Base-by-base conservation (phyloP, 2,329 filamentous ascomycete species). In the Penicillium griseofulvum region DNA sequence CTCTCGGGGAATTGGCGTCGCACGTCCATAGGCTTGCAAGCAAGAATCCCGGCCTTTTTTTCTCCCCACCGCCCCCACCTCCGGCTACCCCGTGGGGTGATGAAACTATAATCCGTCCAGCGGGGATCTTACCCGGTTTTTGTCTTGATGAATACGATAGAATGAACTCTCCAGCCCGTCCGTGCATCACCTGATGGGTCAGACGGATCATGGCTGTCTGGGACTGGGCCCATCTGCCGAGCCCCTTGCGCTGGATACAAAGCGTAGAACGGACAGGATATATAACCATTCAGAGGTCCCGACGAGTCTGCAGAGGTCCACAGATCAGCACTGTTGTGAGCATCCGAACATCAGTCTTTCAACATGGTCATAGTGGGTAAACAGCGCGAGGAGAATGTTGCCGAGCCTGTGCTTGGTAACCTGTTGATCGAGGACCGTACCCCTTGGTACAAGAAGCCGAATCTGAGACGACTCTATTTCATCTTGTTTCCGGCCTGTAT, bases 401-500 rank as follows among this genome's bases (percentile, higher is more conserved):
- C 62, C 10, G 64, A 66, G 52, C 64, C 64, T 5, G 54, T 65
- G 43, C 42, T 66, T 47, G 60, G 51, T 49, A 59, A 50, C n/a
- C 31, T 66, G 47, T 31, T 66, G 44, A 34, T 46, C n/a, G 49
- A 63, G 12, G 78, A 80, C 56, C 69, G 69, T 33, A 73, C 74
- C 31, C 71, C 71, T 53, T 86, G 82, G 81, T 85, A 79, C 72
- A 78, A 76, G 64, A 87, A 87, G 68, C 81, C 79, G 0, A 86
- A 86, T 59, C 71, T 86, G 37, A 76, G 83, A 50, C 66, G 65
- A 17, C 74, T 86, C 36, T 86, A 87, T 63, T 66, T 86, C 7
- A 70, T 83, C 56, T 76, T 87, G 47, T 81, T 86, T 55, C 81
- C 82, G 22, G 82, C 81, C 41, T 84, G 81, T 66, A 82, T 86